Percentiles rank a stretch among this genome's conserved stretches.
Conservation (phyloP, 2,329 filamentous ascomycete genomes). For the Fusarium concolor region DNA sequence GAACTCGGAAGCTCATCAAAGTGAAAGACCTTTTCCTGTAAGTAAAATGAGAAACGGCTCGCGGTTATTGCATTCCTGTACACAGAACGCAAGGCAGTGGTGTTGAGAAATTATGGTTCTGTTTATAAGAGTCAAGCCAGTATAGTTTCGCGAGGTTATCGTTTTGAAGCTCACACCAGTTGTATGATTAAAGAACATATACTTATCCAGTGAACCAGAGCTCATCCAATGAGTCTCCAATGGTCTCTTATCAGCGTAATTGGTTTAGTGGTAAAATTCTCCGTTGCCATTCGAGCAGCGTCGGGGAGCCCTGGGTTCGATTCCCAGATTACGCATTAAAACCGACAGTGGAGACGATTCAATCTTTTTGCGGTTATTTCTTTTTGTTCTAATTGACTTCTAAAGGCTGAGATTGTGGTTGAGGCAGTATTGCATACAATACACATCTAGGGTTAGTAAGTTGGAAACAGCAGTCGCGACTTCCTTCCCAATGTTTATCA, state of each 20-base stretch:
- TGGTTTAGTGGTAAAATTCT: slow-evolving; percentile 27
- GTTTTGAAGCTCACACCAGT: too few relatives aligned
- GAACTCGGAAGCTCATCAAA: not conserved
- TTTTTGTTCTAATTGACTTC: not conserved
- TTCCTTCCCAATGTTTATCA: not conserved
- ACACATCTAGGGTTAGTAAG: too few relatives aligned
- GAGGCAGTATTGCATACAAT: too few relatives aligned
- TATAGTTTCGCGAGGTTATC: too few relatives aligned
- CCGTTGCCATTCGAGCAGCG: slow-evolving; percentile 15
- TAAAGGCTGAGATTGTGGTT: not conserved
- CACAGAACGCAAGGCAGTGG: too few relatives aligned
- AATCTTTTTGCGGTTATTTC: not conserved
- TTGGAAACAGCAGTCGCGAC: not conserved
- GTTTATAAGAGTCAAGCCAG: too few relatives aligned
- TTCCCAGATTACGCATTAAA: slow-evolving; percentile 6
- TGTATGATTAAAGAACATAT: rapidly evolving
- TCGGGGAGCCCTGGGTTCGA: slow-evolving; percentile 14
- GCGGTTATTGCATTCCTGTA: rapidly evolving
- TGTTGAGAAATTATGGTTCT: too few relatives aligned
- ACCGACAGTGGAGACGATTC: not conserved
- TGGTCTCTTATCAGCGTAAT: slow-evolving; percentile 6
- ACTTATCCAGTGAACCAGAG: rapidly evolving
- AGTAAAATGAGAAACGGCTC: rapidly evolving
- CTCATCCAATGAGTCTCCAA: not conserved
- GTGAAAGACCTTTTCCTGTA: too few relatives aligned